A percentile compares a stretch with the other conserved stretches of the same genome.
Evolutionary conservation across 805 yeast species (phyloP).

Genomic region (Isabelozyma gotoi): DNA sequence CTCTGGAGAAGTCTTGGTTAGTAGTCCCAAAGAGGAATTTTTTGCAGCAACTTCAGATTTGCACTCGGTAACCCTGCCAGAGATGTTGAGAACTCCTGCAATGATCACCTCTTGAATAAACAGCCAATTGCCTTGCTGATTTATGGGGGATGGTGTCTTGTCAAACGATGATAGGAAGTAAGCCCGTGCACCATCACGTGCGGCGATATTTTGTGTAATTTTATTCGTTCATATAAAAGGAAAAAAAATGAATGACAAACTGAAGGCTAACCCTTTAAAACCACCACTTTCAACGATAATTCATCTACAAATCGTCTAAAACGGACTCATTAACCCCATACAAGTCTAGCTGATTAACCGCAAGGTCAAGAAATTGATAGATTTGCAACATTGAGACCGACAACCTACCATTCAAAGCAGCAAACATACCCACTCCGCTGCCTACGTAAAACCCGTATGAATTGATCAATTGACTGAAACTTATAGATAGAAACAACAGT

Average conservation of each 20-base stretch:
- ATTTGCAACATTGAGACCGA: neutral
- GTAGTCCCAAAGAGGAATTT: too few relatives aligned
- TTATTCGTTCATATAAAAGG: neutral
- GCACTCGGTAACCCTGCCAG: too few relatives aligned
- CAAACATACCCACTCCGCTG: too few relatives aligned
- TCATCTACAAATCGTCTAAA: neutral
- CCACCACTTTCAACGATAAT: neutral
- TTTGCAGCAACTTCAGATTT: too few relatives aligned
- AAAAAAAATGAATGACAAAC: neutral
- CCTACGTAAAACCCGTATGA: too few relatives aligned
- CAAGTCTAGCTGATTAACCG: neutral
- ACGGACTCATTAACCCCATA: neutral
- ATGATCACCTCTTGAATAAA: too few relatives aligned
- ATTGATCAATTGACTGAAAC: neutral
- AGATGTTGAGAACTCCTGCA: too few relatives aligned
- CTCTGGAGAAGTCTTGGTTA: too few relatives aligned
- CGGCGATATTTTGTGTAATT: neutral
- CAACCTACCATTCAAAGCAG: neutral
- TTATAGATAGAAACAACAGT: too few relatives aligned
- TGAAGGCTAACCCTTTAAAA: neutral
- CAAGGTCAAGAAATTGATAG: neutral
- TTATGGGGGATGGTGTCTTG: too few relatives aligned
- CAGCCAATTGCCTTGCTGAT: too few relatives aligned
- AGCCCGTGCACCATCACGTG: neutral
- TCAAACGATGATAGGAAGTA: too few relatives aligned